Percentiles rank a stretch among this genome's conserved stretches.
Conservation (phyloP, 805 yeast genomes). For the Candida vartiovaarae region DNA sequence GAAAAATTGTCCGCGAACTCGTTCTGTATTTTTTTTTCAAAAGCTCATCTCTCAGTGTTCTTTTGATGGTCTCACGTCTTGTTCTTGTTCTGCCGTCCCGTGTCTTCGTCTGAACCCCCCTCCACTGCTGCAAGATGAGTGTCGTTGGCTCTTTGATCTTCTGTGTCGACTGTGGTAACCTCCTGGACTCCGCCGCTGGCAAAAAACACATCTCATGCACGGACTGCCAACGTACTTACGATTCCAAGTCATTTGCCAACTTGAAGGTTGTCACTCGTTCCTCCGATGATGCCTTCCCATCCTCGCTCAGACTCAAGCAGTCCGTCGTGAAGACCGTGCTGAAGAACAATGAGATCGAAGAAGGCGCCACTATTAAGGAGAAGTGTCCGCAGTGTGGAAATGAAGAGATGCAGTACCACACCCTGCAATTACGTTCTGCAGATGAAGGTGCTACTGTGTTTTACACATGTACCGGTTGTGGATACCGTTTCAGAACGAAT, state of each 20-base stretch:
- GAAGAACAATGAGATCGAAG: conserved; percentile 72
- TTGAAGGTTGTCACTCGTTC: conserved; percentile 84
- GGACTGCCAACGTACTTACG: conserved; percentile 39
- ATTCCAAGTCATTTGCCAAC: conserved; percentile 52
- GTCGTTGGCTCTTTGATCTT: conserved; percentile 93
- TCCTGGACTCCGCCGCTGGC: conserved; percentile 62
- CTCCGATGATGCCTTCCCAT: conserved; percentile 91
- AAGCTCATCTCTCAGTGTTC: too few relatives aligned
- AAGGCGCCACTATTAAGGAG: conserved; percentile 95
- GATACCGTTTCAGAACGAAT: conserved; percentile 90
- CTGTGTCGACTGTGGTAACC: conserved; percentile 88
- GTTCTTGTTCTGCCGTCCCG: too few relatives aligned
- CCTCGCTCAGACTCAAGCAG: conserved; percentile 67
- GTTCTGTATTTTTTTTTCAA: background rate
- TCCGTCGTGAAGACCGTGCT: conserved; percentile 87
- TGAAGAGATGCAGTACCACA: conserved; percentile 97
- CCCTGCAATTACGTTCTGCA: conserved; percentile 92
- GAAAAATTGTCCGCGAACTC: background rate
- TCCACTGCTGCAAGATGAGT: conserved; percentile 48
- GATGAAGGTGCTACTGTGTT: conserved; percentile 99
- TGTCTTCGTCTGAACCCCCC: too few relatives aligned
- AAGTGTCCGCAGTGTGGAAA: conserved; percentile 98
- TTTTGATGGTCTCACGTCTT: too few relatives aligned
- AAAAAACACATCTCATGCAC: conserved; percentile 48
- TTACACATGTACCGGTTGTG: conserved; percentile 91